Base-by-base conservation (phyloP, 1,284 basidiomycete genomes). In the Pulveroboletus sp. region DNA sequence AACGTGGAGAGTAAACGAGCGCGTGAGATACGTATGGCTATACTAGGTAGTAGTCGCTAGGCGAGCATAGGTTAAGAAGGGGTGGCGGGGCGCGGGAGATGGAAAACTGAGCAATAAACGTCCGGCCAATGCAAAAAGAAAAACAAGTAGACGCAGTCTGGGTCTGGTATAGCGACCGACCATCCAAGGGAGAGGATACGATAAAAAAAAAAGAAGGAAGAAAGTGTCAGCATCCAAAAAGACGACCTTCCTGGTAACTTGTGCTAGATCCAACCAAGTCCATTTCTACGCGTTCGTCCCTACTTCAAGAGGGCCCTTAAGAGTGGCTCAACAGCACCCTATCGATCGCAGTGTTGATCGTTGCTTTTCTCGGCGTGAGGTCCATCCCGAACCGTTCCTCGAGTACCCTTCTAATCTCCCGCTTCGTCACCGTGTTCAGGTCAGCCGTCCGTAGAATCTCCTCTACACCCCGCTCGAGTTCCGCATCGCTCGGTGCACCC, bases 381-480 rank as follows among this genome's bases (percentile, higher is more conserved):
- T 91, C 89, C 76, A 85, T 83, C 28, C 85, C 86, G 67, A 88
- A 95, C 62, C 82, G 81, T 57, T 86, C 84, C 74, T 96, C 92
- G 49, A 98, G 77, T 67, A 87, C 85, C 57, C 85, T 81, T 47
- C 95, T 83, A 53, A 98, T 88, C 63, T 89, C 89, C 63, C 94
- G 86, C 78, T 97, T 97, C 48, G 94, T 96, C 55, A 96, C 82
- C 22, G 85, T 86, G 68, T 94, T 93, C 52, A 97, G 78, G 74
- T 97, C 93, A 0, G 92, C 92, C 24, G 78, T 76, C 20, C 80
- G 80, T 54, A 96, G 78, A 40, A 96, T 81, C 31, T 85, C 80
- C 56, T 87, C 79, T 5, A 96, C 87, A 5, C 84, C 84, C 11
- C 75, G 75, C 59, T 94, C 90, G 17, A 96, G 78, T 49, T 93